Conservation (phyloP, 2,329 filamentous ascomycete species). For the Coleophoma eucalyptorum region DNA sequence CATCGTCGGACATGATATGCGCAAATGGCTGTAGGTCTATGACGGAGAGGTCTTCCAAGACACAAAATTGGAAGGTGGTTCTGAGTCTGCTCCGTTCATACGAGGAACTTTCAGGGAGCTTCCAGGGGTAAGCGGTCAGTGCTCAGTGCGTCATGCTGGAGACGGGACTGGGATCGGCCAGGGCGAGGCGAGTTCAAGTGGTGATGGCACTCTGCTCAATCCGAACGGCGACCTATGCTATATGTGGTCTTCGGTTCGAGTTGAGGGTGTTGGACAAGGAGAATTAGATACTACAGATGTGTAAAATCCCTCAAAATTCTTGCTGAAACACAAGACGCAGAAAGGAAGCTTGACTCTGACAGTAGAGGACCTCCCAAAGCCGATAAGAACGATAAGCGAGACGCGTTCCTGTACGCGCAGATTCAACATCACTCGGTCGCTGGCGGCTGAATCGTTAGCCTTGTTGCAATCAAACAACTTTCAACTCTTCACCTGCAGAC, state of each 20-base stretch:
- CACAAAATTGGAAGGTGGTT: not conserved
- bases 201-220: not conserved
- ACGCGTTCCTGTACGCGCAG: conserved; percentile 1
- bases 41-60: not conserved
- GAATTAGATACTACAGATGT: no score
- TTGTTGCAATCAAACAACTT: not conserved
- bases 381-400: not conserved
- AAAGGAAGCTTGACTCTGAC: no score
- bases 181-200: not conserved
- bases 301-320: no score
- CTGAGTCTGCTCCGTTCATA: no score
- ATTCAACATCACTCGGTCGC: not conserved
- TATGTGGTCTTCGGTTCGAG: no score
- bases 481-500: not conserved
- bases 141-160: not conserved
- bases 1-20: conserved; percentile 78
- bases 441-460: not conserved
- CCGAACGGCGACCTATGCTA: no score
- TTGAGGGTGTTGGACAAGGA: no score
- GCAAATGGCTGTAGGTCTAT: not conserved
- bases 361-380: no score
- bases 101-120: no score
- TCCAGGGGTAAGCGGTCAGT: not conserved
- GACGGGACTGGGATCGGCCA: not conserved
- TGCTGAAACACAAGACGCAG: no score